Base-by-base conservation (phyloP, 1,284 basidiomycete species). In the Austroboletus niveus region DNA sequence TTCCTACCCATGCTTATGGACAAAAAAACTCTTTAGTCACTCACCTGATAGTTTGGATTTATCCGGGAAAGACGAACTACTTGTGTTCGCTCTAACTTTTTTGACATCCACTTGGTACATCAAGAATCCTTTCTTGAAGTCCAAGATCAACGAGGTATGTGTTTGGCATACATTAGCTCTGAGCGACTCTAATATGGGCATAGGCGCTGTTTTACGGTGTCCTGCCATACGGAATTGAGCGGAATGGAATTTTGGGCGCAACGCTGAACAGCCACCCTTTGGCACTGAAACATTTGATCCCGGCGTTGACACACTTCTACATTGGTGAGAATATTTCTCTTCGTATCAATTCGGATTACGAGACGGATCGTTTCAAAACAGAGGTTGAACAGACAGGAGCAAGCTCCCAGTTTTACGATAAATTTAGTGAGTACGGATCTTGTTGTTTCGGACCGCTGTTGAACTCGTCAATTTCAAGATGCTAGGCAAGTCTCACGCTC, bases 391-490 rank as follows among this genome's bases (percentile, higher is more conserved):
- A 90, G 60, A 99, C 97, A 0, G 97, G 97, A 40, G 92, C 93
- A 22, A 95, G 95, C 67, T 95, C 94, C 0, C 96, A 99, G 68
- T 99, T 99, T 73, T 99, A 96, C 70, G 94, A 97, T 69, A 97
- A 97, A 82, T 96, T 94, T 68, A 91, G 91, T 94, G 62, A 68
- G 90, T 78, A 44, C 12, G 59, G 65, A 57, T 20, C 46, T 40
- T 55, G 43, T 44, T 49, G n/a, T 24, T 38, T 20, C 32, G 34
- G 34, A 24, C 48, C 49, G 42, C 49, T 46, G 53, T 17, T 48
- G 5, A 29, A 29, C 27, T 29, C 27, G 17, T 34, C 53, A 9
- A 56, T 49, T 42, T 47, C 12, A 49, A 88, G 85, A 86, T 72
- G 80, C 84, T 53, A 77, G 84, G 80, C 69, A 49, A 47, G 61